A percentile compares a stretch with the other conserved stretches of the same genome.
These are phyloP conservation scores for Massarina eburnea DNA, from an alignment of 2,329 filamentous ascomycete species.

Conservation along the genomic window DNA sequence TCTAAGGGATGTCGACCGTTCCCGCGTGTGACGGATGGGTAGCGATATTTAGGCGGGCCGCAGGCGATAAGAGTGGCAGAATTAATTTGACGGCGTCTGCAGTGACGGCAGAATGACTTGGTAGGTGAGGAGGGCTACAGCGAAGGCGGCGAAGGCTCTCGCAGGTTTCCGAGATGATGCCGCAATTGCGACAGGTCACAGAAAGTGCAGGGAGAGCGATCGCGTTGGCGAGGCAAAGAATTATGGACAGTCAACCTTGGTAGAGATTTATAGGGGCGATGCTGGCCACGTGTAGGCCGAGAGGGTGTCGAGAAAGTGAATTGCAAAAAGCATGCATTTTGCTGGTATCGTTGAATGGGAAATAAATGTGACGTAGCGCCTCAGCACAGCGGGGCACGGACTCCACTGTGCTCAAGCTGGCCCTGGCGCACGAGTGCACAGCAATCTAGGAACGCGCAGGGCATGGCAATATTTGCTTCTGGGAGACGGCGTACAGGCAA, in stretches of 20 bases:
- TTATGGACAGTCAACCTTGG: conserved; percentile 3
- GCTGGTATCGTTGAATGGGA: neutral
- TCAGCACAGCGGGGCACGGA: conserved; percentile 4
- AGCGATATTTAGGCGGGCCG: neutral
- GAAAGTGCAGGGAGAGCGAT: conserved; percentile 7
- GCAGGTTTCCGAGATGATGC: conserved; percentile 18
- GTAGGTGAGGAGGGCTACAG: conserved; percentile 9
- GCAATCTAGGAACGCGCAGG: neutral
- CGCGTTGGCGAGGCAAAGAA: conserved; percentile 14
- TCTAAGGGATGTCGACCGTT: neutral
- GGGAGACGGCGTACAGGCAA: neutral
- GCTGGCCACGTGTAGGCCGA: neutral
- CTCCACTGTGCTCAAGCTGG: neutral
- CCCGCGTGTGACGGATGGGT: neutral
- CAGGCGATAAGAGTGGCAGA: neutral
- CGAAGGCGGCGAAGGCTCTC: conserved; percentile 27
- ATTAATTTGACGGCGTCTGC: neutral
- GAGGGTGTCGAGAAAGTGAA: neutral
- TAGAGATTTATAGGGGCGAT: neutral
- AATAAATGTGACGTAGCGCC: conserved; percentile 28
- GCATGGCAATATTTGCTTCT: neutral
- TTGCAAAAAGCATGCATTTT: neutral
- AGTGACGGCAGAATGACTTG: conserved; percentile 39
- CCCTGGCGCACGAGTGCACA: neutral
- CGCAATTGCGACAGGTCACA: conserved; percentile 18